Base-by-base conservation (phyloP, 495 filamentous ascomycete genomes). In the Penicillium samsonianum region DNA sequence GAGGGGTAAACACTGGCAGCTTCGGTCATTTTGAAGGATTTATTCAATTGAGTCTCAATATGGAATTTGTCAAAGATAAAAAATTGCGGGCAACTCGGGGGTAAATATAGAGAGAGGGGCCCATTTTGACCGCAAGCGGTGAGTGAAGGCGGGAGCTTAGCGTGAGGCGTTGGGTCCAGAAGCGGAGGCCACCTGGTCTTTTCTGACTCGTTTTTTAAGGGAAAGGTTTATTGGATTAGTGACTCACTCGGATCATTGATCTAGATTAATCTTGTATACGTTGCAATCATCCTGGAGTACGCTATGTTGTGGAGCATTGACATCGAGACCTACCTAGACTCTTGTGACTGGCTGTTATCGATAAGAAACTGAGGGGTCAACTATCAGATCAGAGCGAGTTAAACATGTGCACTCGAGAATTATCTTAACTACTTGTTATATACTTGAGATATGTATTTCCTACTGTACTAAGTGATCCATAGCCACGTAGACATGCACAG, bases 1-100 rank as follows among this genome's bases (percentile, higher is more conserved):
- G 92, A 83, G 42, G 93, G 90, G 68, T 88, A 90, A 19, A 82
- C 63, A 58, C 73, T 75, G 22, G 78, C 77, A 46, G 80, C 82
- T 63, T 73, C 72, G 17, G 75, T 69, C 75, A 78, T 81, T 37
- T 51, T 68, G 58, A 38, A 43, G 16, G 22, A 38, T 17, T 16
- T 12, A 14, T 19, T 42, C n/a, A 50, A 53, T 43, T 58, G 30
- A 42, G 25, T 17, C 17, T 30, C 17, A 47, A 45, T 47, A 14
- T 33, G 17, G 50, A 40, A 51, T 30, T 43, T 33, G 14, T 38
- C 49, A 55, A 42, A 22, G 55, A 25, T 43, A 49, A 25, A n/a
- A 58, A 57, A 57, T 53, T 45, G 45, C 17, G 41, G 37, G 51
- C 19, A 16, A 37, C 28, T 54, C 41, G 49, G 44, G 33, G 58